These are phyloP conservation scores for Phytophthora megakarya DNA, from an alignment of 352 stramenopile genomes.

Conservation along the genomic window DNA sequence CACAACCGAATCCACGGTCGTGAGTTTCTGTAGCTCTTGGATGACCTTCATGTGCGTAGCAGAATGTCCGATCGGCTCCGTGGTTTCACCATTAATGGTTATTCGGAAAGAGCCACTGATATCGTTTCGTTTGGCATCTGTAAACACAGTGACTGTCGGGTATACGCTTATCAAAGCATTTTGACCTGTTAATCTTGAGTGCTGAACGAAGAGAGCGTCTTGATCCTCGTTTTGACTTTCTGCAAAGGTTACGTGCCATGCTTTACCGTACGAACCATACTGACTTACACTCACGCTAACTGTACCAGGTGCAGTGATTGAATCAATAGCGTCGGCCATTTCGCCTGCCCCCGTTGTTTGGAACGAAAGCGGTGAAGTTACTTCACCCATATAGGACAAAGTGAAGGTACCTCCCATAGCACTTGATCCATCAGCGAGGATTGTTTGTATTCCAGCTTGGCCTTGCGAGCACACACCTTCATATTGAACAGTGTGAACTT, in stretches of 20 bases:
- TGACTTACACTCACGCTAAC: constrained; percentile 85
- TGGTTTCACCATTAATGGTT: constrained; percentile 53
- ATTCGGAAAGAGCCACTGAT: constrained; percentile 69
- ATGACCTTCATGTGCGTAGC: constrained; percentile 76
- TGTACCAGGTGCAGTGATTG: constrained; percentile 72
- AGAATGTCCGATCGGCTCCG: constrained; percentile 57
- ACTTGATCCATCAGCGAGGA: constrained; percentile 73
- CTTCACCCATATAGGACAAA: constrained; percentile 86
- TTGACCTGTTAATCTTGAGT: constrained; percentile 74
- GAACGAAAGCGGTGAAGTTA: constrained; percentile 69
- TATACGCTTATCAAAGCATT: constrained; percentile 76
- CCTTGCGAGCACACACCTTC: constrained; percentile 62
- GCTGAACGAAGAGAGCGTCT: constrained; percentile 79
- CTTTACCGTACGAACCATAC: constrained; percentile 70
- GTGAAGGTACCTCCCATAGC: constrained; percentile 91
- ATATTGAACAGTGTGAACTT: constrained; percentile 72
- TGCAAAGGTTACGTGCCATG: constrained; percentile 94
- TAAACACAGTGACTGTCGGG: constrained; percentile 65
- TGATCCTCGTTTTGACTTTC: constrained; percentile 50
- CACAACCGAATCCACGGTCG: constrained; percentile 60
- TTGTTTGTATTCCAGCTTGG: constrained; percentile 62
- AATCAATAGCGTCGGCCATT: constrained; percentile 89
- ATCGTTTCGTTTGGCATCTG: constrained; percentile 57
- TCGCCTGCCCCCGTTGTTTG: constrained; percentile 78
- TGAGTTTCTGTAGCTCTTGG: constrained; percentile 74